Base-by-base conservation (phyloP, 495 filamentous ascomycete genomes). In the Aspergillus cavernicola region DNA sequence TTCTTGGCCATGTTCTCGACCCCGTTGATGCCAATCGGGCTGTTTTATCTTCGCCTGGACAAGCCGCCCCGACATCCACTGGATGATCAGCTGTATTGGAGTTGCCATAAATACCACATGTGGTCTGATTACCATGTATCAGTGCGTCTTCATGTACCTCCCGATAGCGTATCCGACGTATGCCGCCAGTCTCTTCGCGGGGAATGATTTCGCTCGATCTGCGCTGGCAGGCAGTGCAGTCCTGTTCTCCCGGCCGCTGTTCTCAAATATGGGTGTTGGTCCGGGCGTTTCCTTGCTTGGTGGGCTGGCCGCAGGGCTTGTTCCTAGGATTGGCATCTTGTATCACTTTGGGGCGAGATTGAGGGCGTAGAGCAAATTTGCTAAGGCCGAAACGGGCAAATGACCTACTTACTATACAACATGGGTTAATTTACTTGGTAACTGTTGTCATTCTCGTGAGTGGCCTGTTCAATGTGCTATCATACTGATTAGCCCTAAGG, bases 41-140 rank as follows among this genome's bases (percentile, higher is more conserved):
- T n/a, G n/a, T n/a, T n/a, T n/a, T n/a, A n/a, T 85, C 62, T 84
- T 85, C 55, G 82, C 76, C 2, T 81, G 81, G 80, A 73, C 84
- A 0, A 48, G 36, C 65, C 66, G 31, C 46, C 63, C 4, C 61
- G 29, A 31, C 6, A 40, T 80, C 20, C 79, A 82, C 52, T 85
- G 81, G 80, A 75, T 84, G 23, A 75, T 79, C 13, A 81, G 83
- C 3, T 77, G 83, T n/a, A 69, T 85, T 28, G 81, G 26, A 4
- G 4, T 29, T 9, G n/a, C n/a, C n/a, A 29, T 29, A 4, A 66
- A 76, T 7, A 84, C 83, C 64, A 13, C n/a, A 0, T 22, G 28
- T 7, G 22, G 16, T 1, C 23, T 39, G 1, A 44, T 40, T n/a
- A 39, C 53, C 39, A 26, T 50, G 0, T 29, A 40, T 7, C 50